Percentiles rank a stretch among this genome's conserved stretches.
These are phyloP conservation scores for Geoglossum cookeanum DNA, from an alignment of 2,329 filamentous ascomycete genomes.

Conservation along the genomic window DNA sequence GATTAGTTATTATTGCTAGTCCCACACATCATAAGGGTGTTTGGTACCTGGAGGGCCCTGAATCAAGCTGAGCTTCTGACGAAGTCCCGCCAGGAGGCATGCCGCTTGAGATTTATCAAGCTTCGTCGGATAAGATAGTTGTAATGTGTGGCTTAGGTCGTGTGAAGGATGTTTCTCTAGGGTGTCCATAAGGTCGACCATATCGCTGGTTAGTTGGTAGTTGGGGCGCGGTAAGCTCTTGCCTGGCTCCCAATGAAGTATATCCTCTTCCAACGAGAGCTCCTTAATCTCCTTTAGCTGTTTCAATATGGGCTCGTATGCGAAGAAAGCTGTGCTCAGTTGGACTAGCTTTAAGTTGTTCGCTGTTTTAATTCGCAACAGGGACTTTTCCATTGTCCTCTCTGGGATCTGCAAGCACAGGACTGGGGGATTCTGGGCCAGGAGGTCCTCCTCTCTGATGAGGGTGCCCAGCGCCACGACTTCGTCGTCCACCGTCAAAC, in stretches of 20 bases:
- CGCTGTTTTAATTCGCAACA: constrained; percentile 25
- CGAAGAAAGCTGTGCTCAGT: constrained; percentile 47
- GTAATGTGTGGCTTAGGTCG: constrained; percentile 18
- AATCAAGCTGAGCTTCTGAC: constrained; percentile 37
- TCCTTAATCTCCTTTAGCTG: constrained; percentile 36
- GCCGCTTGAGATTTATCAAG: constrained; percentile 35
- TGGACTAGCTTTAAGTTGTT: constrained; percentile 30
- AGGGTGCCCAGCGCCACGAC: constrained; percentile 42
- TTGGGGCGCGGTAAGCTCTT: constrained; percentile 24
- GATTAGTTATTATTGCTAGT: constrained; percentile 3
- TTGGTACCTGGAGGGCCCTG: constrained; percentile 50
- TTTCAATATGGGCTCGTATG: constrained; percentile 46
- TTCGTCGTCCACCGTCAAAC: constrained; percentile 30
- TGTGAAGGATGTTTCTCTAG: constrained; percentile 9
- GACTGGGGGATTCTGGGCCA: constrained; percentile 26
- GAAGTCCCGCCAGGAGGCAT: constrained; percentile 36
- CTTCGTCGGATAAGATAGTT: constrained; percentile 15
- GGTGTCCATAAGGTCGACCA: too few species aligned
- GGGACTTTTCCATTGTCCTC: constrained; percentile 25
- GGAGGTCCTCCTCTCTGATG: constrained; percentile 28
- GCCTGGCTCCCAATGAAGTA: too few species aligned
- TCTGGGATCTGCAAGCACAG: constrained; percentile 34
- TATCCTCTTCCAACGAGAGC: constrained; percentile 26
- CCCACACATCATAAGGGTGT: background rate
- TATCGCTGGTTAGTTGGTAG: background rate